Conservation (phyloP, 1,284 basidiomycete species). For the Fomitopsis schrenkii region DNA sequence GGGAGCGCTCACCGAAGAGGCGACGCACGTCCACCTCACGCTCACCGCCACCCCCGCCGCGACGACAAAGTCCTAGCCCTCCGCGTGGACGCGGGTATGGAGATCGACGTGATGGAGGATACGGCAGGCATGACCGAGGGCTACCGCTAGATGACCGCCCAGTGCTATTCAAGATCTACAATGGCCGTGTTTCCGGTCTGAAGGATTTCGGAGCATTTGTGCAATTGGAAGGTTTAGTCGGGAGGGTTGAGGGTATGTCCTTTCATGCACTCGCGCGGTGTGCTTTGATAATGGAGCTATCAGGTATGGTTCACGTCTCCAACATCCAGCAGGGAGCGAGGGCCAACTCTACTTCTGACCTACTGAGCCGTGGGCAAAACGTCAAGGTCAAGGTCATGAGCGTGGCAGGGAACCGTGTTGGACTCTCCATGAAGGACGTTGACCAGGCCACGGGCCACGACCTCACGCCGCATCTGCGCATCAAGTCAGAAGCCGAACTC, state of each 20-base stretch:
- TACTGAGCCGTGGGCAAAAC: constrained; percentile 78
- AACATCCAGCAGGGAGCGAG: constrained; percentile 84
- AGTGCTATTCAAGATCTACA: constrained; percentile 93
- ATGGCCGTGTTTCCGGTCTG: constrained; percentile 80
- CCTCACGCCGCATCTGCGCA: constrained; percentile 88
- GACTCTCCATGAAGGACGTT: constrained; percentile 97
- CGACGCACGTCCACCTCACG: constrained; percentile 51
- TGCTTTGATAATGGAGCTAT: neutral
- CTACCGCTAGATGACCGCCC: constrained; percentile 75
- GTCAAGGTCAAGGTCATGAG: constrained; percentile 98
- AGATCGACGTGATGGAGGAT: constrained; percentile 40
- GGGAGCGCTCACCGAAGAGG: constrained; percentile 51
- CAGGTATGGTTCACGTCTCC: constrained; percentile 95
- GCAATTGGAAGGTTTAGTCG: constrained; percentile 80
- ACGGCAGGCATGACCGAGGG: constrained; percentile 33
- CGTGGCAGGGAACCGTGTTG: constrained; percentile 75
- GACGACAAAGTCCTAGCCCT: constrained; percentile 52
- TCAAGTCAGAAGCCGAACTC: constrained; percentile 90
- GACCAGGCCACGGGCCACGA: constrained; percentile 90
- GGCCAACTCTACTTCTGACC: constrained; percentile 83
- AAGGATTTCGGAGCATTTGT: constrained; percentile 98
- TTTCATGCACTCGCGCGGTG: constrained; percentile 19
- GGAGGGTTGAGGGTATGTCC: constrained; percentile 83
- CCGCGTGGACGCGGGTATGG: constrained; percentile 44
- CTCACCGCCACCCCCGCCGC: constrained; percentile 39